Percentiles rank a stretch among this genome's conserved stretches.
These are phyloP conservation scores for Candida ascalaphidarum DNA, from an alignment of 805 yeast species.

Conservation along the genomic window DNA sequence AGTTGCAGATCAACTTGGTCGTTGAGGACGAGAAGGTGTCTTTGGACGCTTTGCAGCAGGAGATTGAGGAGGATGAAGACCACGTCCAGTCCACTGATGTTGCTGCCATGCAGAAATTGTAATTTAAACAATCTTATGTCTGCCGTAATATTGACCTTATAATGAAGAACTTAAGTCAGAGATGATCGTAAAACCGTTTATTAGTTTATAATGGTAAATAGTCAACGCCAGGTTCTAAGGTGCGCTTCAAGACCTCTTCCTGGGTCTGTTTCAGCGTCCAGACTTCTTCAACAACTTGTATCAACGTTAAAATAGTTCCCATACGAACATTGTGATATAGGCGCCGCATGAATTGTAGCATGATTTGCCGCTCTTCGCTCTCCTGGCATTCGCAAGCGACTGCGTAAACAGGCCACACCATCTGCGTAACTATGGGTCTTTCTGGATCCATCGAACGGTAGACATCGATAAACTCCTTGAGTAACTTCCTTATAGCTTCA, in stretches of 20 bases:
- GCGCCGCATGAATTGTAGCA: constrained; percentile 28
- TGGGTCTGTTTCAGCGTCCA: constrained; percentile 37
- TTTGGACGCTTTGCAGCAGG: constrained; percentile 75
- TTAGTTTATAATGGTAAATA: constrained; percentile 29
- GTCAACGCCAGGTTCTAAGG: constrained; percentile 45
- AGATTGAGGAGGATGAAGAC: constrained; percentile 89
- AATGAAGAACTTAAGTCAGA: neutral
- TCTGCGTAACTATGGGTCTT: constrained; percentile 46
- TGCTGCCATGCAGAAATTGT: constrained; percentile 97
- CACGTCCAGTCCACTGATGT: constrained; percentile 98
- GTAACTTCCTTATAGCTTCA: constrained; percentile 17
- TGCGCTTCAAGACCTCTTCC: constrained; percentile 38
- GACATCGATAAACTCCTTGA: constrained; percentile 39
- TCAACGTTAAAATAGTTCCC: constrained; percentile 42
- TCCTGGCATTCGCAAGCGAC: constrained; percentile 37
- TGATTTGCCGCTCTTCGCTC: constrained; percentile 16
- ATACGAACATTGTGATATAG: constrained; percentile 42
- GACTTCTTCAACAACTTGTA: constrained; percentile 32
- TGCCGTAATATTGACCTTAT: no score
- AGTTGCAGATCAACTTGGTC: constrained; percentile 96
- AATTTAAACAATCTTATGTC: constrained; percentile 18
- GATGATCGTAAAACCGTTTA: neutral
- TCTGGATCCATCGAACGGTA: constrained; percentile 37
- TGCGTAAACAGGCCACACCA: constrained; percentile 56
- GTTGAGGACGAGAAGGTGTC: constrained; percentile 97